Conservation (phyloP, 345 rosid genomes). For the Syzygium grande region DNA sequence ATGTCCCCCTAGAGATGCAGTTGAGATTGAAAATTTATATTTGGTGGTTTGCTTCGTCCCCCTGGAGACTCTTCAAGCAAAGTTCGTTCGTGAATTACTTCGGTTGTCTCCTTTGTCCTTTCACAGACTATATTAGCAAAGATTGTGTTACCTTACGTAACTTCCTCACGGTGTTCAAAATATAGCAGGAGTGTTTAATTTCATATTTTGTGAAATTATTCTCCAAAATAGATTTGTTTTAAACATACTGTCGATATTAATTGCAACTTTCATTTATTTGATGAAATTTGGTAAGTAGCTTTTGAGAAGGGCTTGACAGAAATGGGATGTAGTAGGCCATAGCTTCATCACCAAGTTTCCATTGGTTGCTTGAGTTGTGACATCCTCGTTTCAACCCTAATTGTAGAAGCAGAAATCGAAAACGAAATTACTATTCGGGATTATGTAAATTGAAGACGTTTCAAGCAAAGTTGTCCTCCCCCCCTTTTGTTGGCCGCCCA, state of each 20-base stretch:
- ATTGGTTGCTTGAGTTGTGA: neutral
- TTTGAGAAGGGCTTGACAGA: neutral
- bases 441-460: too few species aligned
- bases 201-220: neutral
- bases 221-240: neutral
- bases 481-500: too few species aligned
- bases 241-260: neutral
- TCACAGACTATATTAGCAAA: neutral
- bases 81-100: neutral
- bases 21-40: neutral
- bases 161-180: neutral
- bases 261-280: neutral
- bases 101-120: neutral
- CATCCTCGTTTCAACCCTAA: too few species aligned
- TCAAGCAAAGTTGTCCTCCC: too few species aligned
- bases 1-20: neutral
- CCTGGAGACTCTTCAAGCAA: neutral
- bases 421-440: too few species aligned
- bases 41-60: neutral
- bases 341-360: neutral
- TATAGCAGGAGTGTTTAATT: neutral
- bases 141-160: neutral
- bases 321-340: neutral
- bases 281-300: neutral
- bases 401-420: too few species aligned